These are phyloP conservation scores for Neckera pumila DNA, from an alignment of 225 moss, liverwort and hornwort species.

Conservation along the genomic window DNA sequence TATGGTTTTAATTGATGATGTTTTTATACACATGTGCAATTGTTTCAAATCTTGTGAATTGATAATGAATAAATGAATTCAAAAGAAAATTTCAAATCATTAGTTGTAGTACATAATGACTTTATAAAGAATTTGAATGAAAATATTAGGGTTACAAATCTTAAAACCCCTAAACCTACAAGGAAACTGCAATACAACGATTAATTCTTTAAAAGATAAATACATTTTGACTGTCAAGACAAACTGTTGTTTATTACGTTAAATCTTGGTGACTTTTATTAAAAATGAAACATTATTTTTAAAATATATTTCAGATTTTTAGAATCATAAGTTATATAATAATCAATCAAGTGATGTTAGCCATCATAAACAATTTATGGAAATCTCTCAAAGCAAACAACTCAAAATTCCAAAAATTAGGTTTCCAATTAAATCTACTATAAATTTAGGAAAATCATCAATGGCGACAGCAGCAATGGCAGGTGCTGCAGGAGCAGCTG, in stretches of 20 bases:
- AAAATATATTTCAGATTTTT: rapidly evolving
- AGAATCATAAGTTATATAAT: background rate
- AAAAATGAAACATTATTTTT: background rate
- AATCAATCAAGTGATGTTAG: background rate
- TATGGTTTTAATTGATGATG: background rate
- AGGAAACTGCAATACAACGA: rapidly evolving
- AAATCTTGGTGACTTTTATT: too few species aligned
- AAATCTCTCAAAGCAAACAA: background rate
- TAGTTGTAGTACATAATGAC: background rate
- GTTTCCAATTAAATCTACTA: background rate
- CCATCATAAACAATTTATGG: background rate
- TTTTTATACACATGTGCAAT: too few species aligned
- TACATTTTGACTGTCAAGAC: background rate
- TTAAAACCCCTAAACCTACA: background rate
- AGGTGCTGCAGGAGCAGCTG: constrained; percentile 77
- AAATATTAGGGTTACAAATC: too few species aligned
- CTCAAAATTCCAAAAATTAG: background rate
- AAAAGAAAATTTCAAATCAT: too few species aligned
- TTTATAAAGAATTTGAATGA: background rate
- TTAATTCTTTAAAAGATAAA: background rate
- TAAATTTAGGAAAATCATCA: constrained; percentile 16
- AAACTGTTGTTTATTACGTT: background rate
- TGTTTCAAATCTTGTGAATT: background rate
- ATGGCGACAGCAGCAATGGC: constrained; percentile 88
- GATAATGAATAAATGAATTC: too few species aligned